phyloP scores from a whole-genome alignment of 345 rosid species.

The Rhizophora apiculata region DNA sequence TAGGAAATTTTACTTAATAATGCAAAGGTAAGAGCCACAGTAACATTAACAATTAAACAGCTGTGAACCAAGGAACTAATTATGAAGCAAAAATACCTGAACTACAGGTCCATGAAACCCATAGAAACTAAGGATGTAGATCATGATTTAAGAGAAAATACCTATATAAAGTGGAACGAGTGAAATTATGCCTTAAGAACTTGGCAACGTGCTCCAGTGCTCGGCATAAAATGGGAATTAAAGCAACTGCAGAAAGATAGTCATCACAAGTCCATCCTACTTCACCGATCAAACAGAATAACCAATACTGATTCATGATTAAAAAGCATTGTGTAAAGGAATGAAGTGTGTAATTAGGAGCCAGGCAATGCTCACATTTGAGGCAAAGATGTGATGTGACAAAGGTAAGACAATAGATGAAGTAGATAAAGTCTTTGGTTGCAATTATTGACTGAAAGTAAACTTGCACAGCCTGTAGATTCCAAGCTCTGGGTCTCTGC shows the following conservation, averaged over 20 bases:
- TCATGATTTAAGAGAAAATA: slow-evolving; percentile 12
- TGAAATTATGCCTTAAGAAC: slow-evolving; percentile 80
- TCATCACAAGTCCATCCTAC: background rate
- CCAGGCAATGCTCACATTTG: slow-evolving; percentile 56
- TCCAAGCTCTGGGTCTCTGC: slow-evolving; percentile 90
- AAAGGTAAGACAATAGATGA: slow-evolving; percentile 84
- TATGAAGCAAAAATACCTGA: no score
- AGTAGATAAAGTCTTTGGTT: slow-evolving; percentile 87
- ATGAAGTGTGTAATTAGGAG: slow-evolving; percentile 2
- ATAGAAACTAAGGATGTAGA: no score
- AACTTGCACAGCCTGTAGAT: slow-evolving; percentile 80
- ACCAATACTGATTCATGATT: slow-evolving; percentile 11
- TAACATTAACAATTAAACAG: no score
- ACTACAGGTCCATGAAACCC: no score
- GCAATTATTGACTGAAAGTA: slow-evolving; percentile 77
- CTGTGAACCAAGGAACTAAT: no score
- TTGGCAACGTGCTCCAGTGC: slow-evolving; percentile 77
- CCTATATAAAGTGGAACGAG: slow-evolving; percentile 84
- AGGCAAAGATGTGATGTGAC: slow-evolving; percentile 88
- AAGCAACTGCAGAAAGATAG: slow-evolving; percentile 58
- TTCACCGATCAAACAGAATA: background rate
- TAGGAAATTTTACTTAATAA: no score
- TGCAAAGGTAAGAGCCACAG: no score
- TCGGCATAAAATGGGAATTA: slow-evolving; percentile 85
- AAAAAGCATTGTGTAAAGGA: background rate